Conservation (phyloP, 108 stramenopile species). For the Licmophora abbreviata region DNA sequence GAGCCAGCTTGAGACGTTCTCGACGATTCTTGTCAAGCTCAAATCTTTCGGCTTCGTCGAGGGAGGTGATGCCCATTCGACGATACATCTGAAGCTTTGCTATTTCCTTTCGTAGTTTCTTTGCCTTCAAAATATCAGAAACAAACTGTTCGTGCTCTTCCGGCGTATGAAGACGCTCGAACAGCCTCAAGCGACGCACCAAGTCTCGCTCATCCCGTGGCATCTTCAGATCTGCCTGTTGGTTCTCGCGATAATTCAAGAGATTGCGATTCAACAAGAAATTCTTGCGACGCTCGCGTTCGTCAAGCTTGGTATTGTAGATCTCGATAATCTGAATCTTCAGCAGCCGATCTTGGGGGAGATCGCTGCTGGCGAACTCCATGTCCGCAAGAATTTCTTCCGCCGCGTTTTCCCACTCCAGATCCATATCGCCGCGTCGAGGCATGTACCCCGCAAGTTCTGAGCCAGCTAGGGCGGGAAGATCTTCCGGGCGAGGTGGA, state of each 20-base stretch:
- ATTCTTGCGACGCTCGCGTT: constrained; percentile 76
- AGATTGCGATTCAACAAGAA: constrained; percentile 74
- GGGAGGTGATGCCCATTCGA: constrained; percentile 67
- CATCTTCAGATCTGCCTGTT: constrained; percentile 42
- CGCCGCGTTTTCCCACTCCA: constrained; percentile 95
- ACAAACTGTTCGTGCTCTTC: constrained; percentile 86
- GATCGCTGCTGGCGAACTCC: constrained; percentile 81
- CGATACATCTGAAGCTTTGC: constrained; percentile 91
- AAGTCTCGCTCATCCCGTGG: constrained; percentile 87
- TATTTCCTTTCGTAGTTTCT: constrained; percentile 86
- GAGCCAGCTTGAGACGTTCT: constrained; percentile 60
- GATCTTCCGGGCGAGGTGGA: constrained; percentile 68
- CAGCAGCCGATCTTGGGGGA: constrained; percentile 65
- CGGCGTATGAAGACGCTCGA: constrained; percentile 84
- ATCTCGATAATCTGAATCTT: constrained; percentile 84
- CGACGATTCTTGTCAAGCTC: constrained; percentile 75
- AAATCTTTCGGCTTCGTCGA: constrained; percentile 81
- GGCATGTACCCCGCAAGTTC: constrained; percentile 88
- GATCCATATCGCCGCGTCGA: constrained; percentile 92
- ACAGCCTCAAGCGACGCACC: constrained; percentile 80
- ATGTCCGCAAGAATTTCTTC: constrained; percentile 87
- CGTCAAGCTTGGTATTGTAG: constrained; percentile 86
- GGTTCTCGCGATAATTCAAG: constrained; percentile 74
- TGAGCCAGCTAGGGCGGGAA: constrained; percentile 53
- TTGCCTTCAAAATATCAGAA: constrained; percentile 70